Base-by-base conservation (phyloP, 352 stramenopile genomes). In the Pythium brachiatum region DNA sequence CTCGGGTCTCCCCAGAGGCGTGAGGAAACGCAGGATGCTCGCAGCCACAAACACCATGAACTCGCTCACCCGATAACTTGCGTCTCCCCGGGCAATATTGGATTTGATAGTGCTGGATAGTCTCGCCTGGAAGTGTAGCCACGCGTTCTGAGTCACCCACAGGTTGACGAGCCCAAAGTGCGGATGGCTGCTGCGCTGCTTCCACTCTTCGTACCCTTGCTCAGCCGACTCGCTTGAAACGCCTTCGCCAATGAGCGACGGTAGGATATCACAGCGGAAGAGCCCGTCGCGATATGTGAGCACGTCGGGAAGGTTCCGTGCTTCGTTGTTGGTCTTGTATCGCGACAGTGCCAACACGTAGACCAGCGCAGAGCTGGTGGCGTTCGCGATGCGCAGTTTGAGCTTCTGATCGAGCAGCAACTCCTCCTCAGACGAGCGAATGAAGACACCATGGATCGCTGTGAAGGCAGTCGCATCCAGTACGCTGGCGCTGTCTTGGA, bases 341-440 rank as follows among this genome's bases (percentile, higher is more conserved):
- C 82, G 75, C 2, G 68, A 69, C 3, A 95, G 64, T 3, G 82
- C 76, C 53, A 93, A 39, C 48, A 81, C 38, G 60, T 98, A 92
- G 20, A 96, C 92, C 56, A 97, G 83, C 1, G 94, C 90, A 3
- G 92, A 96, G 73, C 97, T 83, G 25, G 90, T 97, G 0, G 83
- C 92, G 69, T 98, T 98, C 38, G 86, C 91, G 26, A 98, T 74
- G 23, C 79, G 74, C 13, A 98, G 73, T 73, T 98, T 98, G 8
- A 97, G 74, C 23, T 86, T 64, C 60, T 97, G 83, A 63, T 98
- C 91, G 5, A 72, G 31, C 27, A 87, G 69, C 11, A 97, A 62
- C 62, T 94, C 51, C 15, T 68, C 60, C 4, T 26, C 26, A 8
- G 58, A 70, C 25, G 57, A 67, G 31, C 73, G 78, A 2, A 93